Evolutionary conservation across 139 green algal species (phyloP).

Genomic region (Edaphochlamys debaryana): DNA sequence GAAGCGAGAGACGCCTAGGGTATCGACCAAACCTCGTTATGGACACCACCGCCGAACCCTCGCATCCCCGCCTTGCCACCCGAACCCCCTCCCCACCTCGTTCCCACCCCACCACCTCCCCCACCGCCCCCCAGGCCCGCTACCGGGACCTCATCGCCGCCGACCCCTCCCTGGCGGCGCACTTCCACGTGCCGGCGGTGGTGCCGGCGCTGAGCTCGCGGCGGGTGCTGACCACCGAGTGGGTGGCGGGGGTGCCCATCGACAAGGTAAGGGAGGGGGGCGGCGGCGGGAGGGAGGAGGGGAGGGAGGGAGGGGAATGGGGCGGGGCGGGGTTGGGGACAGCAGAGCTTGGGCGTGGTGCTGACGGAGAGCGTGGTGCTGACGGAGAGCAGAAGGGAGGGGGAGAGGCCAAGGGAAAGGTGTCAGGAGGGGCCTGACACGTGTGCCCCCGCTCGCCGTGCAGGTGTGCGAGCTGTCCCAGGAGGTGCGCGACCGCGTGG

Average conservation of each 20-base stretch:
- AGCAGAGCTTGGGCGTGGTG: too few relatives aligned
- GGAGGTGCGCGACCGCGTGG: conserved; percentile 81
- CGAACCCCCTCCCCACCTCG: too few relatives aligned
- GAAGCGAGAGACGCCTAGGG: too few relatives aligned
- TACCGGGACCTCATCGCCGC: conserved; percentile 72
- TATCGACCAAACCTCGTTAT: too few relatives aligned
- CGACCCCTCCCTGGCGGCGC: conserved; percentile 45
- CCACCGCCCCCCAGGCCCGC: too few relatives aligned
- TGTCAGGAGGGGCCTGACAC: too few relatives aligned
- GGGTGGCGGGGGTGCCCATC: conserved; percentile 85
- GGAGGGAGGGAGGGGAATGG: neutral
- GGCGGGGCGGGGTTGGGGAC: neutral
- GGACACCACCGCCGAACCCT: too few relatives aligned
- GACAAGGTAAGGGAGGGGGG: conserved; percentile 69
- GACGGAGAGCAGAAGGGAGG: neutral
- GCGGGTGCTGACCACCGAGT: conserved; percentile 85
- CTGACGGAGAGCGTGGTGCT: too few relatives aligned
- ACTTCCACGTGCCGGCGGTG: conserved; percentile 83
- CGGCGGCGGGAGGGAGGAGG: neutral
- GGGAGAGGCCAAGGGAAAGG: too few relatives aligned
- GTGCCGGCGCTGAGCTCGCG: conserved; percentile 74
- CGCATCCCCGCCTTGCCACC: too few relatives aligned
- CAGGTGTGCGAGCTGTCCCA: conserved; percentile 77
- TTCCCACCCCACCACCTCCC: too few relatives aligned
- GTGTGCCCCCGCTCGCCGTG: too few relatives aligned